Evolutionary conservation across 2,329 filamentous ascomycete species (phyloP).

Genomic region (Apiospora aurea): DNA sequence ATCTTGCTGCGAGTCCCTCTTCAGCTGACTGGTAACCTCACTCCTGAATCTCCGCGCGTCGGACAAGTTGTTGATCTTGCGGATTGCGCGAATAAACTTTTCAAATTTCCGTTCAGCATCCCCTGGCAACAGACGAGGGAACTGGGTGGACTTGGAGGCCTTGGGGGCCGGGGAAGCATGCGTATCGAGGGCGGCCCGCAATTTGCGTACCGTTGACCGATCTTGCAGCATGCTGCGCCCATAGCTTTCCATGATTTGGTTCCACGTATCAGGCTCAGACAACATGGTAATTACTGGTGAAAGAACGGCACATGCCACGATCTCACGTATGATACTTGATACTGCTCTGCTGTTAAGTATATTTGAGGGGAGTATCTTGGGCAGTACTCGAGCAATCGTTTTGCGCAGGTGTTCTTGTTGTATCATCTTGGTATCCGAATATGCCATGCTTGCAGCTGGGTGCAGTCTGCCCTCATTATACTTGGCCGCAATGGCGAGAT

Average conservation of each 20-base stretch:
- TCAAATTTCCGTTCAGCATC: conserved; percentile 95
- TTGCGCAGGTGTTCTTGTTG: conserved; percentile 90
- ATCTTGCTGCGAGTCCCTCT: conserved; percentile 80
- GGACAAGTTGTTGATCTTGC: conserved; percentile 88
- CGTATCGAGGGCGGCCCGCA: conserved; percentile 90
- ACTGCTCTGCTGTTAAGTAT: conserved; percentile 84
- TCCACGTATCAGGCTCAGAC: conserved; percentile 95
- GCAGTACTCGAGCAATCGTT: conserved; percentile 75
- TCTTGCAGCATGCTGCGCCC: conserved; percentile 90
- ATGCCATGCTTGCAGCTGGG: conserved; percentile 81
- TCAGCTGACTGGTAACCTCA: conserved; percentile 90
- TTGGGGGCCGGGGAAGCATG: conserved; percentile 85
- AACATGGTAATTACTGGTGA: conserved; percentile 81
- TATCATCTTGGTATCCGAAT: conserved; percentile 81
- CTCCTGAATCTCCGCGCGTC: conserved; percentile 92
- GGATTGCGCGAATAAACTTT: conserved; percentile 87
- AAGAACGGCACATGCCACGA: conserved; percentile 91
- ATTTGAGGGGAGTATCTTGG: conserved; percentile 74
- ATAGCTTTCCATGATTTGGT: conserved; percentile 91
- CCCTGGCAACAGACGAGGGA: conserved; percentile 79
- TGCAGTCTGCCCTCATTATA: conserved; percentile 90
- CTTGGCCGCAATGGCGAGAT: conserved; percentile 93
- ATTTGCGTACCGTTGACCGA: conserved; percentile 89
- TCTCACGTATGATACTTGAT: conserved; percentile 81
- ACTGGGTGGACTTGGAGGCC: conserved; percentile 67